phyloP scores from a whole-genome alignment of 2,329 filamentous ascomycete genomes.

The Exophiala xenobiotica region DNA sequence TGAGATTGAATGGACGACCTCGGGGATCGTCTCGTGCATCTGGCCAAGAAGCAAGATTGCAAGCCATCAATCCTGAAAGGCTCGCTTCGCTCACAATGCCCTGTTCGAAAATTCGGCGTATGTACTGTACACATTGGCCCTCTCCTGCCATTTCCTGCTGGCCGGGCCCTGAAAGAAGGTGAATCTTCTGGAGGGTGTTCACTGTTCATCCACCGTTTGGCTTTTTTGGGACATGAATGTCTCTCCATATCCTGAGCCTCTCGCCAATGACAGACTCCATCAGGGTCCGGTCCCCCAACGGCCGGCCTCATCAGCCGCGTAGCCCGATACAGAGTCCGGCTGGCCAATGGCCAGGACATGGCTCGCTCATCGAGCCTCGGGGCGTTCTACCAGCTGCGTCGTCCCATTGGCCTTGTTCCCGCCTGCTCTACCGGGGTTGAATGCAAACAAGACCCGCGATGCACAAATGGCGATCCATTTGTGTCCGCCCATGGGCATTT shows the following conservation, averaged over 20 bases:
- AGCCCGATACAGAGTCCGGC: constrained; percentile 12
- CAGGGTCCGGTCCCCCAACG: constrained; percentile 16
- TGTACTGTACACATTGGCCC: no score
- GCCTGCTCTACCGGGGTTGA: constrained; percentile 10
- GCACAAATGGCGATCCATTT: constrained; percentile 13
- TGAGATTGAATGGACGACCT: constrained; percentile 21
- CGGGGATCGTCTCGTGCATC: not conserved
- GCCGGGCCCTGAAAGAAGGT: not conserved
- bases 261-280: constrained; percentile 19
- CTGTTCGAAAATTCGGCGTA: no score
- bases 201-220: constrained; percentile 14
- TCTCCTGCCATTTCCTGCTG: not conserved
- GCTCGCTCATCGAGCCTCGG: constrained; percentile 11
- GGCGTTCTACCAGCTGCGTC: no score
- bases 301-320: constrained; percentile 14
- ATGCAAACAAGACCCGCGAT: constrained; percentile 14
- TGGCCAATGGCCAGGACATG: constrained; percentile 20
- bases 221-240: constrained; percentile 14
- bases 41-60: not conserved
- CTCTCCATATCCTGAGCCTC: constrained; percentile 22
- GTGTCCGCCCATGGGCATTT: no score
- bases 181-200: not conserved
- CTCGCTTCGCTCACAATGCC: not conserved
- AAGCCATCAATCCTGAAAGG: not conserved
- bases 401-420: constrained; percentile 8